Conservation (phyloP, 2,329 filamentous ascomycete species). For the Fusarium agapanthi region DNA sequence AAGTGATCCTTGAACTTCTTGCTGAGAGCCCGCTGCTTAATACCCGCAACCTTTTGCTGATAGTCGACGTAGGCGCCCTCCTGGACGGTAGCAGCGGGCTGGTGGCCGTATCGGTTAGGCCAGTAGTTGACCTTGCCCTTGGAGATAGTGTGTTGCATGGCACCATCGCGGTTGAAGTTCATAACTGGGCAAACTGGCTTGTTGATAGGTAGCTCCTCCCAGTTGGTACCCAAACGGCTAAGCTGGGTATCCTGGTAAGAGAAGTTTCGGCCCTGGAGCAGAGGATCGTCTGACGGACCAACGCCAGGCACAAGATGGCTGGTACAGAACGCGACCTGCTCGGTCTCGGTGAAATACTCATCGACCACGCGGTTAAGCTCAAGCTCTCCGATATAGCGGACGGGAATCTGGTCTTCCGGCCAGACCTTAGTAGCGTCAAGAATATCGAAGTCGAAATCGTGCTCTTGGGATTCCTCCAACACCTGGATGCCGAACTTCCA, state of each 20-base stretch:
- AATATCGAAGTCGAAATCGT: conserved; percentile 86
- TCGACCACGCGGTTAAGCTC: conserved; percentile 83
- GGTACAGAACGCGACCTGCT: conserved; percentile 86
- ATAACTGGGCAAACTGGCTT: conserved; percentile 77
- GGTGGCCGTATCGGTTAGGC: conserved; percentile 67
- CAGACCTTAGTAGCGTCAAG: conserved; percentile 87
- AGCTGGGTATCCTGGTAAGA: conserved; percentile 75
- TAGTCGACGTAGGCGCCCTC: conserved; percentile 77
- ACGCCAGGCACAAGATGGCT: conserved; percentile 82
- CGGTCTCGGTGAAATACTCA: conserved; percentile 83
- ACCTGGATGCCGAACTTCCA: conserved; percentile 88
- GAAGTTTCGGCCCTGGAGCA: conserved; percentile 77
- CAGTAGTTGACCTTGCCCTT: conserved; percentile 73
- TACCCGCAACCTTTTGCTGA: conserved; percentile 68
- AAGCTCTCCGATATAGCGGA: conserved; percentile 81
- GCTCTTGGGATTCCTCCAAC: conserved; percentile 73
- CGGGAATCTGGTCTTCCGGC: conserved; percentile 79
- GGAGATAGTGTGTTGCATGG: conserved; percentile 75
- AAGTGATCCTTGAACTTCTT: conserved; percentile 82
- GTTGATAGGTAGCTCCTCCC: conserved; percentile 81
- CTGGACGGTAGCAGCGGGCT: conserved; percentile 68
- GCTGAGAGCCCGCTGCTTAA: conserved; percentile 74
- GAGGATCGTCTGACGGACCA: conserved; percentile 78
- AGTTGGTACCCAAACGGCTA: conserved; percentile 76
- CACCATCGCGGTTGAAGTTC: conserved; percentile 80